These are phyloP conservation scores for Xylariaceae sp. DNA, from an alignment of 2,329 filamentous ascomycete genomes.

Conservation along the genomic window DNA sequence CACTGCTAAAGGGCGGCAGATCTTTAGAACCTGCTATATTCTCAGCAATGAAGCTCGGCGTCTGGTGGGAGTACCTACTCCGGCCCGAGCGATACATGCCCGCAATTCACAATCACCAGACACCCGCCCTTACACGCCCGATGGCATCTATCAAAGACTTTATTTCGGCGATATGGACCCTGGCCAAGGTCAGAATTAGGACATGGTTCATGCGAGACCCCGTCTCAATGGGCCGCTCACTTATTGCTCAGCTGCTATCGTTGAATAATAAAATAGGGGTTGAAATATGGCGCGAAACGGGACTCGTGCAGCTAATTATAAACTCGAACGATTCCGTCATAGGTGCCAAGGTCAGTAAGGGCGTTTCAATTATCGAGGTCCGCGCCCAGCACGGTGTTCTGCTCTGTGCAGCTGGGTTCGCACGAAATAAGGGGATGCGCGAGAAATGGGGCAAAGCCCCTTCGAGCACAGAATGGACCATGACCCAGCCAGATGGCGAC, in stretches of 20 bases:
- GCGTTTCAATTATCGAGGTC: slow-evolving; percentile 29
- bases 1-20: slow-evolving; percentile 24
- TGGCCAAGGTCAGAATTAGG: background rate
- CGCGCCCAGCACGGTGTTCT: slow-evolving; percentile 36
- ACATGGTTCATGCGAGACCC: slow-evolving; percentile 18
- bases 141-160: background rate
- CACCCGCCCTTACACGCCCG: background rate
- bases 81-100: background rate
- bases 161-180: background rate
- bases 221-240: slow-evolving; percentile 29
- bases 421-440: slow-evolving; percentile 37
- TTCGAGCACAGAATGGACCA: slow-evolving; percentile 33
- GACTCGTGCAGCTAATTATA: slow-evolving; percentile 11
- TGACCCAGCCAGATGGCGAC: slow-evolving; percentile 28
- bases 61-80: slow-evolving; percentile 22
- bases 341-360: slow-evolving; percentile 31
- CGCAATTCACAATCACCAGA: background rate
- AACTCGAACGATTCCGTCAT: slow-evolving; percentile 23
- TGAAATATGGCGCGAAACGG: slow-evolving; percentile 15
- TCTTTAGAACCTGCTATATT: slow-evolving; percentile 35
- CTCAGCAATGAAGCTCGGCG: slow-evolving; percentile 31
- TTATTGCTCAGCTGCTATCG: slow-evolving; percentile 29
- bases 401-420: slow-evolving; percentile 41
- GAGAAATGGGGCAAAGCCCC: slow-evolving; percentile 25
- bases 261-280: slow-evolving; percentile 15